Evolutionary conservation across 2,329 filamentous ascomycete genomes (phyloP).

Genomic region (Pseudogymnoascus sp.): DNA sequence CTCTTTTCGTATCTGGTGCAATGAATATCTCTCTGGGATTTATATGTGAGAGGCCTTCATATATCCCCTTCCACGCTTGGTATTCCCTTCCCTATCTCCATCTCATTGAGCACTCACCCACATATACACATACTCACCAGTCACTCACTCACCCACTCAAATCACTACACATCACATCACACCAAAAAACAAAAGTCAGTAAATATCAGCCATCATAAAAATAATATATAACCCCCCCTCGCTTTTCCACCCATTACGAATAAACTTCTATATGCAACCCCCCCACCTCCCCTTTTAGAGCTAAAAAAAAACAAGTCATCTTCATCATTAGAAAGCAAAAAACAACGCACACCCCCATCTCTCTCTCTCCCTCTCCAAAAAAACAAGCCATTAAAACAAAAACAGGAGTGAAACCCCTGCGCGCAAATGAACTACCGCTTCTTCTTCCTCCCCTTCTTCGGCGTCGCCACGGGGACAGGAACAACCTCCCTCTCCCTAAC

Average conservation of each 20-base stretch:
- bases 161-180: neutral
- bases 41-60: too few species aligned
- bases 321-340: neutral
- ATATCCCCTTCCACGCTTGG: too few species aligned
- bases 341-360: too few species aligned
- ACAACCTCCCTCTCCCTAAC: neutral
- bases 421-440: neutral
- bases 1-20: too few species aligned
- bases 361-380: neutral
- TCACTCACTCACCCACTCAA: neutral
- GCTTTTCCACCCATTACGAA: neutral
- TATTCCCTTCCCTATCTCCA: too few species aligned
- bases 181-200: neutral
- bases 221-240: neutral
- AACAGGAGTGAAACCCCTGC: neutral
- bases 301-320: neutral
- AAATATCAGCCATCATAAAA: neutral
- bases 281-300: neutral
- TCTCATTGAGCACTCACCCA: too few species aligned
- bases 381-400: neutral
- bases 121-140: too few species aligned
- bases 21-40: too few species aligned
- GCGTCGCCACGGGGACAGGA: neutral
- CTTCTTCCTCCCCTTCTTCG: slow-evolving; percentile 1
- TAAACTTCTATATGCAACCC: neutral